Evolutionary conservation across 192 early-diverging fungal genomes (phyloP).

Genomic region (Gamsiella multidivaricata): DNA sequence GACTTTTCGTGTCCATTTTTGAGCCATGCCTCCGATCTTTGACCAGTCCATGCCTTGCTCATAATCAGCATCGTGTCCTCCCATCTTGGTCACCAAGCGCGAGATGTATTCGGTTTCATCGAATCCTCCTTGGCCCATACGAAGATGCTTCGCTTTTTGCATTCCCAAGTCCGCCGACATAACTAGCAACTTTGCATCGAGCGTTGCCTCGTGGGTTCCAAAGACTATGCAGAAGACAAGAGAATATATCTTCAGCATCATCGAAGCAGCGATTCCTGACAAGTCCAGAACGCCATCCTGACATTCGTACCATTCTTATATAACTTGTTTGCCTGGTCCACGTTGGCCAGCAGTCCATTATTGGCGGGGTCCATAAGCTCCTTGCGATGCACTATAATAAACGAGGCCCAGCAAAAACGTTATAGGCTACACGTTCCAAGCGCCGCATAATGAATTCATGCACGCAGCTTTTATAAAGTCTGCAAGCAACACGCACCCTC

Average conservation of each 20-base stretch:
- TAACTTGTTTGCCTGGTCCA: slow-evolving; percentile 52
- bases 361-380: slow-evolving; percentile 51
- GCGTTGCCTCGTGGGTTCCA: slow-evolving; percentile 85
- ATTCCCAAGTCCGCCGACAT: slow-evolving; percentile 77
- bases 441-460: too few relatives aligned
- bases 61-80: slow-evolving; percentile 65
- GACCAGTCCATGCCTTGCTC: slow-evolving; percentile 69
- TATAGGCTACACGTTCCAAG: too few relatives aligned
- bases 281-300: too few relatives aligned
- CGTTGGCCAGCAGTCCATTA: slow-evolving; percentile 46
- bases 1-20: slow-evolving; percentile 61
- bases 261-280: background rate
- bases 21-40: slow-evolving; percentile 64
- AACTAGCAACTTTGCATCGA: slow-evolving; percentile 88
- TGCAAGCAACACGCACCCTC: slow-evolving; percentile 27
- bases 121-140: slow-evolving; percentile 78
- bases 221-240: slow-evolving; percentile 65
- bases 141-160: slow-evolving; percentile 82
- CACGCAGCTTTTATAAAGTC: background rate
- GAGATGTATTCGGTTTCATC: slow-evolving; percentile 82
- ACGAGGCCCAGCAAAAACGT: too few relatives aligned
- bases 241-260: background rate
- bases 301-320: slow-evolving; percentile 53
- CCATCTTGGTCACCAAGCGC: slow-evolving; percentile 65
- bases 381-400: slow-evolving; percentile 51